These are phyloP conservation scores for Flaveria ramosissima DNA, from an alignment of 129 eudicot genomes.

Conservation along the genomic window DNA sequence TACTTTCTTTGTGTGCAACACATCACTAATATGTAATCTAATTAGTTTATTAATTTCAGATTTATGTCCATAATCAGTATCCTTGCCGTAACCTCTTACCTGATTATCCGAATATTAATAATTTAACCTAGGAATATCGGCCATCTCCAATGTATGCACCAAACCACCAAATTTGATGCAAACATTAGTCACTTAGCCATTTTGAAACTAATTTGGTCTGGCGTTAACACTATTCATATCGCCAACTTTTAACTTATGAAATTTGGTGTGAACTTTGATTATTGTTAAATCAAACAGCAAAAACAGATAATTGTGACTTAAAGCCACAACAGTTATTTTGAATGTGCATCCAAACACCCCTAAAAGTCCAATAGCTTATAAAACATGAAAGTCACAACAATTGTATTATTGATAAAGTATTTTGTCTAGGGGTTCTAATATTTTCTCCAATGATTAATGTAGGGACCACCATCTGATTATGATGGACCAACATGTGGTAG, in stretches of 20 bases:
- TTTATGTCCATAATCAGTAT: background rate
- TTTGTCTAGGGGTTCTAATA: conserved; percentile 10
- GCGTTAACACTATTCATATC: too few species aligned
- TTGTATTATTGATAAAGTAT: background rate
- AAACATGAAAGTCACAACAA: background rate
- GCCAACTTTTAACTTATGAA: too few species aligned
- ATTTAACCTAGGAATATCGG: background rate
- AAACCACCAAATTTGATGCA: background rate
- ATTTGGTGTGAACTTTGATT: too few species aligned
- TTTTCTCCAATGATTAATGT: background rate
- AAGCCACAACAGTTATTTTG: background rate
- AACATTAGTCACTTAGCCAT: background rate
- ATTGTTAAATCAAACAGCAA: too few species aligned
- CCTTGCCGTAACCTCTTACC: background rate
- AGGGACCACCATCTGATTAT: conserved; percentile 63
- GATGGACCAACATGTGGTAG: conserved; percentile 78
- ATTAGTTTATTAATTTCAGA: background rate
- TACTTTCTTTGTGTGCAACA: conserved; percentile 20
- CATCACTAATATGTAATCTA: background rate
- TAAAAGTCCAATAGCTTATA: background rate
- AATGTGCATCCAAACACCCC: background rate
- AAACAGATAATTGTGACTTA: background rate
- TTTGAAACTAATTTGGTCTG: background rate
- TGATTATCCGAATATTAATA: background rate
- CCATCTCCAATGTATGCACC: background rate